Evolutionary conservation across 192 early-diverging fungal genomes (phyloP), one percentile per base, ranked within the genome.

Genomic region (Coemansia sp.): DNA sequence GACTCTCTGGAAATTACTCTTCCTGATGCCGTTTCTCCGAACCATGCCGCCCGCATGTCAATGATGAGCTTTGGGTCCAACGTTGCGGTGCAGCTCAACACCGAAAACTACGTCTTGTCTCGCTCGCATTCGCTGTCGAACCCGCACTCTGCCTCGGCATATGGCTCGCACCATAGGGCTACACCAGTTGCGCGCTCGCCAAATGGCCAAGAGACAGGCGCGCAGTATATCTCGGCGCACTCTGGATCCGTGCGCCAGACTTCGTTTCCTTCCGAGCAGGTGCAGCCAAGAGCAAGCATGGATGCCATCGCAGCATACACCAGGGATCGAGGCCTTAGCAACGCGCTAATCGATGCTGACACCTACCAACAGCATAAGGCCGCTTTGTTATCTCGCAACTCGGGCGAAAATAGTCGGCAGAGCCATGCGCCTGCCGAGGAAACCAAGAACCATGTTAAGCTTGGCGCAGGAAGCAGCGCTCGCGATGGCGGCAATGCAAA

Each of bases 21-120:
- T 10, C 66, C 69, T 25, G 66, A 60, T 23, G 62, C 63, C 9
- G 58, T 64, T 0, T 64, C 62, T 24, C 69, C 66, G 0, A 53
- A 45, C n/a, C 60, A 55, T 30, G 69, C 45, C 3, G 65, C 65
- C 1, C 75, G 75, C 32, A 32, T 71, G 48, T 78, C 75, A 13
- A 65, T 78, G 36, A 61, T 61, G 60, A 78, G 75, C 66, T 78
- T 69, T 63, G 65, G 64, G 29, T 69, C 75, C 25, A 78, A 71
- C 35, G 62, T 78, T 62, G 75, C 69, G 2, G 69, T 65, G 34
- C 68, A 78, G 56, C 27, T 78, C 14, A 64, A 68, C 50, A 53
- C 60, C 0, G 62, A 68, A 8, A 59, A 39, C 25, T 58, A 58
- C 2, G 52, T 48, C 13, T 13, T 64, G 7, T 71, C 62, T 32